phyloP scores from a whole-genome alignment of 176 grass and related monocot species.

The Themeda triandra region DNA sequence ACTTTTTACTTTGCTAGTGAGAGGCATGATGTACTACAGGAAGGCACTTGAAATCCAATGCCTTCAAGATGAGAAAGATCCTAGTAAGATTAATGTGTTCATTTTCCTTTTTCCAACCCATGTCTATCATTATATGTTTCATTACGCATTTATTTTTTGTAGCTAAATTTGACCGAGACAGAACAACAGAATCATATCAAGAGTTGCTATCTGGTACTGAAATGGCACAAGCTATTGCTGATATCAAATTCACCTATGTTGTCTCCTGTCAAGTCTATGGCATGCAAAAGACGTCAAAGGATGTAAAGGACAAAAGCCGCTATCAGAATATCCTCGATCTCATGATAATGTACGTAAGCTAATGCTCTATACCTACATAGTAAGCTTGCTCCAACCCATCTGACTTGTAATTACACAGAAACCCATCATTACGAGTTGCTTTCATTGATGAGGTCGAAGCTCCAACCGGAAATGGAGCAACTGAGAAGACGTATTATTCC shows the following conservation, averaged over 20 bases:
- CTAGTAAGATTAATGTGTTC: conserved; percentile 32
- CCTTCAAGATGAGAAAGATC: conserved; percentile 45
- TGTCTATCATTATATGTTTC: conserved; percentile 3
- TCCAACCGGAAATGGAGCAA: conserved; percentile 25
- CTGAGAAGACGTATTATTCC: conserved; percentile 87
- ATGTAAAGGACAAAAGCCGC: conserved; percentile 42
- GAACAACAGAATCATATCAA: conserved; percentile 34
- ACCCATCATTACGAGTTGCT: conserved; percentile 77
- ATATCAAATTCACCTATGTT: conserved; percentile 98
- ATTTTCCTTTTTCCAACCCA: neutral
- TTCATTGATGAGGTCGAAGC: conserved; percentile 84
- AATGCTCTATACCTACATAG: neutral
- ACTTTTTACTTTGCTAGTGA: conserved; percentile 50
- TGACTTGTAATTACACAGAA: conserved; percentile 37
- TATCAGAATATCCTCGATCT: conserved; percentile 89
- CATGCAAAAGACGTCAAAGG: conserved; percentile 70
- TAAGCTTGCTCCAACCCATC: conserved; percentile 13
- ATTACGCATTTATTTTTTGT: conserved; percentile 12
- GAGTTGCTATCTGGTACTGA: neutral
- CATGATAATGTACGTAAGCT: conserved; percentile 58
- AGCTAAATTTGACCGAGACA: conserved; percentile 34
- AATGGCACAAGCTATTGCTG: conserved; percentile 54
- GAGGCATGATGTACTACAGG: conserved; percentile 99
- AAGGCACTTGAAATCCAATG: conserved; percentile 69
- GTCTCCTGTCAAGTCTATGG: conserved; percentile 95